These are phyloP conservation scores for Chlorella sp. DNA, from an alignment of 139 green algal species.

Conservation along the genomic window DNA sequence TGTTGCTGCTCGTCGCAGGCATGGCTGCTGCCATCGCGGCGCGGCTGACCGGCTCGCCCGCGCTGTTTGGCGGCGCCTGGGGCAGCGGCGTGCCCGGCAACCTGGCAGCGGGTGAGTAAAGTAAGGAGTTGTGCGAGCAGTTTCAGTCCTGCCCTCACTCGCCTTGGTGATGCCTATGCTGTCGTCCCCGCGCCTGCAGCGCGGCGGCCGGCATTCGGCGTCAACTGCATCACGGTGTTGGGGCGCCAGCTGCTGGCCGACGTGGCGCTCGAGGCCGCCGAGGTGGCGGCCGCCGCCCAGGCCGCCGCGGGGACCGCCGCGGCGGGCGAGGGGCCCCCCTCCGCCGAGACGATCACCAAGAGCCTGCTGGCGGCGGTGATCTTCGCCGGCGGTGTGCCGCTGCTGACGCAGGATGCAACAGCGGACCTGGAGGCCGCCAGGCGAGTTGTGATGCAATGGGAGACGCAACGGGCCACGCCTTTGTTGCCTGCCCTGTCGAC, in stretches of 20 bases:
- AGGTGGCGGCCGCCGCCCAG: not conserved
- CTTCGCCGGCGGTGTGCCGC: conserved; percentile 46
- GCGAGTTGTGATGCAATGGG: too few species aligned
- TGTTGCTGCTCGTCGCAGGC: too few species aligned
- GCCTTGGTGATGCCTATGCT: not conserved
- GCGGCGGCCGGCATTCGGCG: conserved; percentile 51
- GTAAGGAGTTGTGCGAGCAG: too few species aligned
- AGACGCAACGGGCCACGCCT: too few species aligned
- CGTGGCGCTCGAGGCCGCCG: conserved; percentile 25
- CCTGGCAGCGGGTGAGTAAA: conserved; percentile 38
- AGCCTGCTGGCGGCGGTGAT: conserved; percentile 41
- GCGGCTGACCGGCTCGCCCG: conserved; percentile 43
- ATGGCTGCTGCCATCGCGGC: conserved; percentile 25
- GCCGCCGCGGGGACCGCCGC: not conserved
- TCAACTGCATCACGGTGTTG: conserved; percentile 52
- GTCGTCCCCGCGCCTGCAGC: not conserved
- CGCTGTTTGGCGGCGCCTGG: conserved; percentile 37
- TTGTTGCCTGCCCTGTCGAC: too few species aligned
- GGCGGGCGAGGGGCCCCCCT: not conserved
- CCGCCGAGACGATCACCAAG: conserved; percentile 33
- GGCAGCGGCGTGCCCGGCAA: conserved; percentile 43
- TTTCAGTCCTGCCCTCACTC: not conserved
- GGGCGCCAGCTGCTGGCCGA: conserved; percentile 7
- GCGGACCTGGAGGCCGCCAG: conserved; percentile 30
- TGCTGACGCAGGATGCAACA: conserved; percentile 34